phyloP scores from a whole-genome alignment of 1,139 yeast genomes.

The Magnusiomyces suaveolens region DNA sequence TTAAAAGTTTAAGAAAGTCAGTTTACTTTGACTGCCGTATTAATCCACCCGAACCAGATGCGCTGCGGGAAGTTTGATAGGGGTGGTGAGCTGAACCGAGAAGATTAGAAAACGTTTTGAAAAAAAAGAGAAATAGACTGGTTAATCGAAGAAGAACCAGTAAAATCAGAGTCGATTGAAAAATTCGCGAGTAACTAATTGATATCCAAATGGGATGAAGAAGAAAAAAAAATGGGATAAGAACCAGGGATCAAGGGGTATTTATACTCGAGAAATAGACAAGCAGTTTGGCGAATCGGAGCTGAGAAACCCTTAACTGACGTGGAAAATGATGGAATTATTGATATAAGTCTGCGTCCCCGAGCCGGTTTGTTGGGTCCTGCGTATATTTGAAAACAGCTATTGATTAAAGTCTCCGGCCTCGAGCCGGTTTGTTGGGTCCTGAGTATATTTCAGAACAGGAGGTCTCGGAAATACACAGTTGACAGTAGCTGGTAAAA shows the following conservation, averaged over 20 bases:
- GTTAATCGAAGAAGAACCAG: constrained; percentile 4
- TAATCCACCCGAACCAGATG: constrained; percentile 32
- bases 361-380: too few relatives aligned
- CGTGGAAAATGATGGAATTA: too few relatives aligned
- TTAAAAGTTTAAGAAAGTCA: neutral
- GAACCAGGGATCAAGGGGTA: neutral
- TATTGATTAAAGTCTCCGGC: too few relatives aligned
- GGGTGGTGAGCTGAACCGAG: constrained; percentile 31
- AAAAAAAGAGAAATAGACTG: constrained; percentile 5
- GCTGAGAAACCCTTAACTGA: too few relatives aligned
- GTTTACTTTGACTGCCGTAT: constrained; percentile 3
- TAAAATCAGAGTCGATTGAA: neutral
- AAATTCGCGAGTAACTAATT: neutral
- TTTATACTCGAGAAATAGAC: too few relatives aligned
- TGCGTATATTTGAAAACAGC: too few relatives aligned
- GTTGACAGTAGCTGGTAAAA: too few relatives aligned
- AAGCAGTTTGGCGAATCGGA: too few relatives aligned
- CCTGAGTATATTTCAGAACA: too few relatives aligned
- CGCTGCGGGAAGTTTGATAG: constrained; percentile 29
- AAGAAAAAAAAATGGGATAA: neutral
- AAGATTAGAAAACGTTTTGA: constrained; percentile 29
- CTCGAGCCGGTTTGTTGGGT: too few relatives aligned
- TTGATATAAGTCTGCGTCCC: too few relatives aligned
- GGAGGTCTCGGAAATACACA: too few relatives aligned
- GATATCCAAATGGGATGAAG: neutral